A percentile compares a stretch with the other conserved stretches of the same genome.
Conservation (phyloP, 331 rosid genomes). For the Dryas integrifolia region DNA sequence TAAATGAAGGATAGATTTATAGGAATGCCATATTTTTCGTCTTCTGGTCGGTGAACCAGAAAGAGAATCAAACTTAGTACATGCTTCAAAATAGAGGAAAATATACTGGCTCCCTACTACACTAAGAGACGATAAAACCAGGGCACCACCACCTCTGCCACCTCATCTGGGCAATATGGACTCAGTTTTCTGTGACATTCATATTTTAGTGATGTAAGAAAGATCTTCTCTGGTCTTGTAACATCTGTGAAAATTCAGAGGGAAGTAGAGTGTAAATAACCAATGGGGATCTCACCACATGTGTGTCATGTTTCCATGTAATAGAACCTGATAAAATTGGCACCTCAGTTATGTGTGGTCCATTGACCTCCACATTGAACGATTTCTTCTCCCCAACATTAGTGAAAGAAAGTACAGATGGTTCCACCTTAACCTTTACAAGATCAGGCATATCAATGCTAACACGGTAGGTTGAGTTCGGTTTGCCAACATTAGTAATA, state of each 20-base stretch:
- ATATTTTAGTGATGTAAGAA: background rate
- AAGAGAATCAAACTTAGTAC: background rate
- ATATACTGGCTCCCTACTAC: background rate
- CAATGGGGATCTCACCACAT: slow-evolving; percentile 24
- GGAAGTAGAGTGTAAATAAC: slow-evolving; percentile 26
- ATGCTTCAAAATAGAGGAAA: slow-evolving; percentile 9
- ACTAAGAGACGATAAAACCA: background rate
- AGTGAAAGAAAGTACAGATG: slow-evolving; percentile 19
- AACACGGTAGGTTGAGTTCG: slow-evolving; percentile 25
- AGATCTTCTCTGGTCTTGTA: background rate
- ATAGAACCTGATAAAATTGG: slow-evolving; percentile 14
- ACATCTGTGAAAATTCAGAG: background rate
- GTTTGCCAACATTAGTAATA: slow-evolving; percentile 29
- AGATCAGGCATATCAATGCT: background rate
- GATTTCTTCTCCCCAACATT: slow-evolving; percentile 21
- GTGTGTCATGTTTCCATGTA: slow-evolving; percentile 15
- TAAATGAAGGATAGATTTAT: background rate
- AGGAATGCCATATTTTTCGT: background rate
- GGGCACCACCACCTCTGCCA: background rate
- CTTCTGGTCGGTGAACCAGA: slow-evolving; percentile 10
- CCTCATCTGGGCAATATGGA: background rate
- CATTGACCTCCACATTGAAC: slow-evolving; percentile 4
- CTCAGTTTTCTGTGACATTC: too few species aligned
- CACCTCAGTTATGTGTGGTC: slow-evolving; percentile 15
- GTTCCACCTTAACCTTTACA: background rate